phyloP scores from a whole-genome alignment of 176 grass and related monocot species.

The Neostapfia colusana region DNA sequence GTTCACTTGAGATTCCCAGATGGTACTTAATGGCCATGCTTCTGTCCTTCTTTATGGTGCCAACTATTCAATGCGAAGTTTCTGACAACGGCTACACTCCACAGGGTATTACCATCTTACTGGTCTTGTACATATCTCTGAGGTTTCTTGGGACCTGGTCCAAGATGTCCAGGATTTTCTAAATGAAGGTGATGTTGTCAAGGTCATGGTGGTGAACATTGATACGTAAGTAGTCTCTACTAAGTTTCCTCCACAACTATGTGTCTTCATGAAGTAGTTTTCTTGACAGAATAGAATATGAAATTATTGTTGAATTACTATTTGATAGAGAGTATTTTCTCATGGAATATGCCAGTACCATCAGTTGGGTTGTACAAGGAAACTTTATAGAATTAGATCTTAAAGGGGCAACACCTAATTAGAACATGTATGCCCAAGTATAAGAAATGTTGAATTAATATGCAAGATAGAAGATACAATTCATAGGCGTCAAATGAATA shows the following conservation, averaged over 20 bases:
- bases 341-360: background rate
- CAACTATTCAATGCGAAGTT: slow-evolving; percentile 10
- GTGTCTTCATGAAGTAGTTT: slow-evolving; percentile 4
- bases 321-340: background rate
- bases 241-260: background rate
- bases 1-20: slow-evolving; percentile 83
- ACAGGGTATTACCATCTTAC: slow-evolving; percentile 77
- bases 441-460: slow-evolving; percentile 1
- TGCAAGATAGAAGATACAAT: background rate
- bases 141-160: slow-evolving; percentile 94
- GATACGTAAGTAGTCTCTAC: slow-evolving; percentile 58
- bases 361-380: background rate
- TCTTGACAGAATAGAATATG: background rate
- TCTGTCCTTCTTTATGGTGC: background rate
- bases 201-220: slow-evolving; percentile 70
- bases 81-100: slow-evolving; percentile 27
- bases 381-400: background rate
- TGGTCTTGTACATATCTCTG: slow-evolving; percentile 90
- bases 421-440: background rate
- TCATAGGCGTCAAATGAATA: background rate
- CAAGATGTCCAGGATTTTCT: slow-evolving; percentile 89
- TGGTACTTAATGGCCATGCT: slow-evolving; percentile 51
- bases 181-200: slow-evolving; percentile 68
- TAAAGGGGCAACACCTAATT: background rate
- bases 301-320: background rate